Base-by-base conservation (phyloP, 2,329 filamentous ascomycete species). In the Rhynchosporium graminicola region DNA sequence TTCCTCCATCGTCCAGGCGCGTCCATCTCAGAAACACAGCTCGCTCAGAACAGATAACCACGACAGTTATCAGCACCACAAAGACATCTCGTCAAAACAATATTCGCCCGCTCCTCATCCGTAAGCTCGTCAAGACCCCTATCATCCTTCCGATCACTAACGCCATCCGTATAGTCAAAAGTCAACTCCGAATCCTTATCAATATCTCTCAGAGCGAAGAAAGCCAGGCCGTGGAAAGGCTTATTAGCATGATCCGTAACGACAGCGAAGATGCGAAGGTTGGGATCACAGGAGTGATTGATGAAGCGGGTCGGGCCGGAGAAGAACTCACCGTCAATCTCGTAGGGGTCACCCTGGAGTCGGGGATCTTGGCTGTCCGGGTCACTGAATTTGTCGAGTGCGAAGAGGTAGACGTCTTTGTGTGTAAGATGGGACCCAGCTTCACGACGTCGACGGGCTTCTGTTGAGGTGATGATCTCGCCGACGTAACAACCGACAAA, bases 401-500 rank as follows among this genome's bases (percentile, higher is more conserved):
- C 86, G 74, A 94, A 95, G 1, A 95, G 81, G 68, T 95, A 95
- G 0, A 89, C 86, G 28, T 90, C 87, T 69, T 93, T 93, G n/a
- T 81, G 80, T 63, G 84, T 80, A 0, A 82, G 82, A 2, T 83
- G 76, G 36, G 79, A 78, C 2, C 85, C 82, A 0, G 78, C 76
- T 1, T 78, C 77, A 6, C 90, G 87, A 2, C 91, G 86, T 1
- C 79, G 77, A 15, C 87, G 81, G 0, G 91, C 89, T 75, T 93
- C 86, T 2, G 74, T 69, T 0, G 81, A 78, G 1, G 85, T 87
- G 68, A 90, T 86, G 61, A 89, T 79, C 73, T 90, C 87, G 12
- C 91, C 91, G 7, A 92, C 80, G 71, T 95, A 96, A 7, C 83
- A 84, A 72, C 94, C 91, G 46, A 96, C 85, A 69, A 92, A 95